Evolutionary conservation across 106 monocot species (phyloP).

Genomic region (Iris macrosiphon): DNA sequence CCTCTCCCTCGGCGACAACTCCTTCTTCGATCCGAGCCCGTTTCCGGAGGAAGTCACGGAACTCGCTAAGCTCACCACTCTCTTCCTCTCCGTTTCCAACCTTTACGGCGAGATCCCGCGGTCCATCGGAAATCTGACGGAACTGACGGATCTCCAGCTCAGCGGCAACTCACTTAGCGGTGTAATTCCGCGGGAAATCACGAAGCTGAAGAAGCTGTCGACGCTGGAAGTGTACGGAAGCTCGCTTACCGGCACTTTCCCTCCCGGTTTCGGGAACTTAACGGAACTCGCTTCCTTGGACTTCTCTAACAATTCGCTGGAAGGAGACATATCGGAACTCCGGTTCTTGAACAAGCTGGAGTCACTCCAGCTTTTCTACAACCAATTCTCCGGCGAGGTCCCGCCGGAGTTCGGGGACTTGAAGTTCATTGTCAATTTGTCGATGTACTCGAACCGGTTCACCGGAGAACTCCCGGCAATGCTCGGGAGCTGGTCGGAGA

Average conservation of each 20-base stretch:
- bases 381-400: slow-evolving; percentile 62
- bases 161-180: slow-evolving; percentile 46
- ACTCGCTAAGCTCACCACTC: background rate
- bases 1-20: slow-evolving; percentile 10
- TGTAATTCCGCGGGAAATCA: slow-evolving; percentile 3
- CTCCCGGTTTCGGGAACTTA: slow-evolving; percentile 47
- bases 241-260: slow-evolving; percentile 45
- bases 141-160: slow-evolving; percentile 37
- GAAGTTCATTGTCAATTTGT: slow-evolving; percentile 51
- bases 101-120: slow-evolving; percentile 1
- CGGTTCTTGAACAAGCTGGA: slow-evolving; percentile 36
- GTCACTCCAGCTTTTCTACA: slow-evolving; percentile 62
- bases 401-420: slow-evolving; percentile 73
- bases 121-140: slow-evolving; percentile 3
- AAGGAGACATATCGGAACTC: slow-evolving; percentile 58
- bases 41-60: slow-evolving; percentile 5
- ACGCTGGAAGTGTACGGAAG: slow-evolving; percentile 71
- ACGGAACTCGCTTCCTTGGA: slow-evolving; percentile 48
- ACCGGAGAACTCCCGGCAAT: slow-evolving; percentile 47
- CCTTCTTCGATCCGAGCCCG: slow-evolving; percentile 6
- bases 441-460: slow-evolving; percentile 50
- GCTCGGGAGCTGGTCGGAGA: slow-evolving; percentile 66
- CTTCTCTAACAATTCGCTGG: slow-evolving; percentile 38
- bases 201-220: slow-evolving; percentile 36
- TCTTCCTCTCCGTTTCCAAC: slow-evolving; percentile 11